These are phyloP conservation scores for Carex kokanica DNA, from an alignment of 176 grass and related monocot species.

Conservation along the genomic window DNA sequence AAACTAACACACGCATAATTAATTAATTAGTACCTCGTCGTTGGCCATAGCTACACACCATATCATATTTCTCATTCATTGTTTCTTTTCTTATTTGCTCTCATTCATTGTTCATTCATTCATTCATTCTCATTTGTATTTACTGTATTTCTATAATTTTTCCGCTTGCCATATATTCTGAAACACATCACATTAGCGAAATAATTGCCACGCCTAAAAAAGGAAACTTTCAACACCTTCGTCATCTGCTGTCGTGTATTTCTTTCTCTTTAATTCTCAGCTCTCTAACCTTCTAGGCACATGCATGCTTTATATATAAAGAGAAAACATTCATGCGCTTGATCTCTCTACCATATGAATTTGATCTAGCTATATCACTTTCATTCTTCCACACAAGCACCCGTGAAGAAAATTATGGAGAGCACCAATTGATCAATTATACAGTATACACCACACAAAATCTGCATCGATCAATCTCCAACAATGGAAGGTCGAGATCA, in stretches of 20 bases:
- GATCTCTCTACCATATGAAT: background rate
- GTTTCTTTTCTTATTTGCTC: background rate
- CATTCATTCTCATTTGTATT: background rate
- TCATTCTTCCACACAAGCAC: conserved; percentile 12
- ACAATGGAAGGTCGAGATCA: conserved; percentile 30
- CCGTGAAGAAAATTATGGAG: conserved; percentile 17
- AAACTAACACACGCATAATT: background rate
- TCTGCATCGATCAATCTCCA: background rate
- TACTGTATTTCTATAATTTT: background rate
- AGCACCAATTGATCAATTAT: background rate
- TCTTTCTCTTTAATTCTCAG: background rate
- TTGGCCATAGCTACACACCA: background rate
- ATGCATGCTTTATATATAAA: conserved; percentile 2
- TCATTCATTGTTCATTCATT: conserved; percentile 4
- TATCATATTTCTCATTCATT: background rate
- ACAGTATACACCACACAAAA: conserved; percentile 22
- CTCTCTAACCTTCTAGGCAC: background rate
- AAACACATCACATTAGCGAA: background rate
- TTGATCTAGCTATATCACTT: background rate
- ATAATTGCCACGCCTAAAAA: background rate
- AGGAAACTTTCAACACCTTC: conserved; percentile 1
- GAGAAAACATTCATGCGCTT: background rate
- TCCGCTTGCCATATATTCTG: background rate
- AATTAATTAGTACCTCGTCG: background rate
- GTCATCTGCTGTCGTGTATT: background rate